These are phyloP conservation scores for Phaffia australis DNA, from an alignment of 768 basidiomycete species.

Conservation along the genomic window DNA sequence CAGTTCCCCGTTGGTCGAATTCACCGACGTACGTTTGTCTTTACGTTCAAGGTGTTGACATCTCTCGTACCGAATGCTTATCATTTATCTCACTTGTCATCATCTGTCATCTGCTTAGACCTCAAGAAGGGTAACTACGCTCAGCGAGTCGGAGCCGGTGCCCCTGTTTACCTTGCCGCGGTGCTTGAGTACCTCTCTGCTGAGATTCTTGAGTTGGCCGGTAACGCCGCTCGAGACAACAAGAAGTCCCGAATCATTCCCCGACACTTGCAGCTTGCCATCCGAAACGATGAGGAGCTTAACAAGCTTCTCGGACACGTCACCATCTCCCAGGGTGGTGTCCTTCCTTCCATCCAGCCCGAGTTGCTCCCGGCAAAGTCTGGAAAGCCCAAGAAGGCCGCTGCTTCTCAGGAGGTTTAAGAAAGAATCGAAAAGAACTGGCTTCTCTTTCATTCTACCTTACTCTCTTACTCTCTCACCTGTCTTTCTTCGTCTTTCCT, in stretches of 20 bases:
- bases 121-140: constrained; percentile 49
- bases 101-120: constrained; percentile 32
- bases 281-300: constrained; percentile 66
- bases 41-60: too few species aligned
- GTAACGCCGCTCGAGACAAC: constrained; percentile 93
- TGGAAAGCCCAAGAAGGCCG: constrained; percentile 34
- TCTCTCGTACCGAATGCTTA: too few species aligned
- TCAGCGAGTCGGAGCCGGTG: constrained; percentile 80
- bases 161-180: constrained; percentile 88
- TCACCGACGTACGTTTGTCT: constrained; percentile 52
- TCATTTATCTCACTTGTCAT: too few species aligned
- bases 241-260: constrained; percentile 95
- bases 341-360: constrained; percentile 59
- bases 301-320: constrained; percentile 61
- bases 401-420: constrained; percentile 37
- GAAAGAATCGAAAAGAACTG: too few species aligned
- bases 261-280: constrained; percentile 49
- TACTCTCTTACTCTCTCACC: too few species aligned
- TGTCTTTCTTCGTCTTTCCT: too few species aligned
- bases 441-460: too few species aligned
- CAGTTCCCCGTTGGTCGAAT: constrained; percentile 78
- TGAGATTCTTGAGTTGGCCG: constrained; percentile 89
- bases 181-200: constrained; percentile 90
- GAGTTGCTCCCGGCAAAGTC: constrained; percentile 52
- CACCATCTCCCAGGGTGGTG: constrained; percentile 84